Conservation (phyloP, 345 rosid species). For the Viola odorata region DNA sequence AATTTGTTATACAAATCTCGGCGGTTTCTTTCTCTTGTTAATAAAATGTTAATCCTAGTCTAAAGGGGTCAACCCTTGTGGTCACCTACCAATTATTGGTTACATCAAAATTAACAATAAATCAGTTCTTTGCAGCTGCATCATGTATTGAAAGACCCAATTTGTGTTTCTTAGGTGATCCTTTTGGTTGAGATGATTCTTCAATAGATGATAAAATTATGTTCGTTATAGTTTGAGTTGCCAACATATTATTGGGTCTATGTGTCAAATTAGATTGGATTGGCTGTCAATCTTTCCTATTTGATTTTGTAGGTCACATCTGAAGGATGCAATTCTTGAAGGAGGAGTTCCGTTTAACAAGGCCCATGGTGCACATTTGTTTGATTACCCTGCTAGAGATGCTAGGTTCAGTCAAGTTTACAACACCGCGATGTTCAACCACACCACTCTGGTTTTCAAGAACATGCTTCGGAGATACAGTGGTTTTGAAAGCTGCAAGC, state of each 20-base stretch:
- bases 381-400: neutral
- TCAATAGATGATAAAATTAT: neutral
- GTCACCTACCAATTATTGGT: no score
- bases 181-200: neutral
- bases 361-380: neutral
- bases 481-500: neutral
- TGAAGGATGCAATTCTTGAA: conserved; percentile 1
- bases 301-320: neutral
- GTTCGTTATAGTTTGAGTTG: no score
- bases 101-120: no score
- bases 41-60: no score
- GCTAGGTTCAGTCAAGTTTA: neutral
- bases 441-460: neutral
- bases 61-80: no score
- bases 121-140: no score
- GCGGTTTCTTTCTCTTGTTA: no score
- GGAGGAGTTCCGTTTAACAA: neutral
- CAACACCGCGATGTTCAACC: neutral
- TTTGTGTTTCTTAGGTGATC: neutral
- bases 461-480: neutral
- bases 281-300: neutral
- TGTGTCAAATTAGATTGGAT: neutral
- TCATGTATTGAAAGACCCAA: no score
- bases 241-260: neutral
- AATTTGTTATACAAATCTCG: no score